phyloP scores from a whole-genome alignment of 345 rosid species.

The Gossypium mustelinum region DNA sequence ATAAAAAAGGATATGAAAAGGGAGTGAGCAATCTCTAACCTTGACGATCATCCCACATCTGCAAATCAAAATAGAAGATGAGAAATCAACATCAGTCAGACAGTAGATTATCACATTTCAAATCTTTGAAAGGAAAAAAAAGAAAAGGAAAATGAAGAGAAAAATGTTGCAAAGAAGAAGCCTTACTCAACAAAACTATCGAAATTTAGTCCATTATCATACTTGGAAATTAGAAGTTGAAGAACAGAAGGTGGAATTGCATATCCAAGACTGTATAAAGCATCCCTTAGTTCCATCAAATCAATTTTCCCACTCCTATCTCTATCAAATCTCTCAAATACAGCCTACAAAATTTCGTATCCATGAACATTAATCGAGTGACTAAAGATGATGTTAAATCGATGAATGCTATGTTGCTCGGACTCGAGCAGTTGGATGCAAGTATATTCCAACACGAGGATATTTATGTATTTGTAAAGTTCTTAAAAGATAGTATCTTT shows the following conservation, averaged over 20 bases:
- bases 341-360: slow-evolving; percentile 32
- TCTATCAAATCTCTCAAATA: slow-evolving; percentile 59
- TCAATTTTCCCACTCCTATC: slow-evolving; percentile 65
- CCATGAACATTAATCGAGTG: not conserved
- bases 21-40: slow-evolving; percentile 35
- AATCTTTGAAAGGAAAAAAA: not conserved
- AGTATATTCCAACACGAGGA: not conserved
- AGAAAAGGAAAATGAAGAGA: not conserved
- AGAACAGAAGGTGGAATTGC: slow-evolving; percentile 62
- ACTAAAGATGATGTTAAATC: not conserved
- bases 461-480: not conserved
- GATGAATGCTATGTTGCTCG: not conserved
- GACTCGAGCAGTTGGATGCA: not conserved
- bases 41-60: slow-evolving; percentile 73
- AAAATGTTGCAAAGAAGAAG: slow-evolving; percentile 5
- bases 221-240: slow-evolving; percentile 45
- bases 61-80: slow-evolving; percentile 23
- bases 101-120: not conserved
- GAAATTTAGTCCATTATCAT: slow-evolving; percentile 50
- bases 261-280: slow-evolving; percentile 54
- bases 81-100: not conserved
- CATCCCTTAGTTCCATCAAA: slow-evolving; percentile 52
- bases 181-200: slow-evolving; percentile 68
- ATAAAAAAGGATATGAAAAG: not conserved
- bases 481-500: not conserved